Evolutionary conservation across 2,329 filamentous ascomycete genomes (phyloP).

Genomic region (Phyllosticta citriasiana): DNA sequence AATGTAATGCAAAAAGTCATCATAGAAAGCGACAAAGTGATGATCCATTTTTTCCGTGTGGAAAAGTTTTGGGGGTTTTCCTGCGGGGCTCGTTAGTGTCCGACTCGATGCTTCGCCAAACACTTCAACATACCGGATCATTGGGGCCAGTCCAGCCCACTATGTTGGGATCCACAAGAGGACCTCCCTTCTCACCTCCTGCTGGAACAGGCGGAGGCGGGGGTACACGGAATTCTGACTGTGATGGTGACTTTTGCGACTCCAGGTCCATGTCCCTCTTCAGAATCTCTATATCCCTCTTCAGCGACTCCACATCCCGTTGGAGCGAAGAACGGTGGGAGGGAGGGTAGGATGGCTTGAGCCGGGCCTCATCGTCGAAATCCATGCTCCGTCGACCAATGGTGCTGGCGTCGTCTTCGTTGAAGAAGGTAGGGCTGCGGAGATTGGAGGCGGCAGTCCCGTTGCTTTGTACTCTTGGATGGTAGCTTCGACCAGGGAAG

Average conservation of each 20-base stretch:
- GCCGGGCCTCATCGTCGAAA: not conserved
- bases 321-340: not conserved
- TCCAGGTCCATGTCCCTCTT: slow-evolving; percentile 1
- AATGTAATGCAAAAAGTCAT: slow-evolving; percentile 41
- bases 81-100: not conserved
- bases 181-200: not conserved
- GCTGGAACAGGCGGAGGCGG: not conserved
- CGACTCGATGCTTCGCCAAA: not conserved
- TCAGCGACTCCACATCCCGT: not conserved
- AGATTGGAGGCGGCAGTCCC: not conserved
- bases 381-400: slow-evolving; percentile 1
- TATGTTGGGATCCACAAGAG: not conserved
- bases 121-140: slow-evolving; percentile 1
- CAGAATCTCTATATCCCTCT: no score
- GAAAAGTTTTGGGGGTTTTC: slow-evolving; percentile 24
- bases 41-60: slow-evolving; percentile 29
- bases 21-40: slow-evolving; percentile 31
- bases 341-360: not conserved
- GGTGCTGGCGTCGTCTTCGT: not conserved
- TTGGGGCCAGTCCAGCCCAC: slow-evolving; percentile 7
- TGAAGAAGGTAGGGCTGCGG: not conserved
- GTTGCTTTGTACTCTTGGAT: not conserved
- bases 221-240: not conserved
- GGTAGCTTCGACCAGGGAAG: not conserved
- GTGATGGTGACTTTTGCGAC: not conserved